Percentiles rank a stretch among this genome's conserved stretches.
Evolutionary conservation across 2,329 filamentous ascomycete species (phyloP).

Genomic region (Hymenotorrendiella dingleyae): DNA sequence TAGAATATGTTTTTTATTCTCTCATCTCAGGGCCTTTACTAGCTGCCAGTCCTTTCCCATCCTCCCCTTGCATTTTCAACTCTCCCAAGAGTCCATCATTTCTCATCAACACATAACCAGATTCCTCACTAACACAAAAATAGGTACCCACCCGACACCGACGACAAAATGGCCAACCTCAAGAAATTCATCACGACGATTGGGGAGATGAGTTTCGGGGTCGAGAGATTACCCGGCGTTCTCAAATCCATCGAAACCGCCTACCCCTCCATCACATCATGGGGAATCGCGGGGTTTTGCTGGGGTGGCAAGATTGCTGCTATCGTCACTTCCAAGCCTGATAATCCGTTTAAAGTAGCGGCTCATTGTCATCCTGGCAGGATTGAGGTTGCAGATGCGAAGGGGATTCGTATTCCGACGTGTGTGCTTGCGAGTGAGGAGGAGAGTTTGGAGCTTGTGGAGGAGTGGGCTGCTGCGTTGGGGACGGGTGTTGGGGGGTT

Average conservation of each 20-base stretch:
- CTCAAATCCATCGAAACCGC: constrained; percentile 40
- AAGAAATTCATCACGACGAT: constrained; percentile 47
- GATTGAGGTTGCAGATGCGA: constrained; percentile 57
- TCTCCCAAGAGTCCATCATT: neutral
- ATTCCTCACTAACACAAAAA: too few species aligned
- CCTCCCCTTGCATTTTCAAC: neutral
- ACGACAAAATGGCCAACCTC: constrained; percentile 57
- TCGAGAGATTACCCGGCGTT: constrained; percentile 47
- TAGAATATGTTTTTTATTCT: too few species aligned
- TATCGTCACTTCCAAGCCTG: constrained; percentile 12
- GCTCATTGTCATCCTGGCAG: constrained; percentile 55
- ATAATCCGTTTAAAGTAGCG: constrained; percentile 44
- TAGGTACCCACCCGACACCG: constrained; percentile 51
- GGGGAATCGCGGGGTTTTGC: constrained; percentile 29
- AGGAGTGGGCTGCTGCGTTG: too few species aligned
- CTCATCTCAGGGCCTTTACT: too few species aligned
- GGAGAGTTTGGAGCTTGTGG: constrained; percentile 43
- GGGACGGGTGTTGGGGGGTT: too few species aligned
- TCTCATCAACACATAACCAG: too few species aligned
- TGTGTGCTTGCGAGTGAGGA: constrained; percentile 61
- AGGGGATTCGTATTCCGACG: constrained; percentile 54
- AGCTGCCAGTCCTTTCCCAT: neutral
- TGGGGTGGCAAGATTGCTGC: constrained; percentile 31
- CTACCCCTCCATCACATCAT: constrained; percentile 48
- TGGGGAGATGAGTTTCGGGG: constrained; percentile 29